phyloP scores from a whole-genome alignment of 78 protist genomes.

The Cyanophora paradoxa region DNA sequence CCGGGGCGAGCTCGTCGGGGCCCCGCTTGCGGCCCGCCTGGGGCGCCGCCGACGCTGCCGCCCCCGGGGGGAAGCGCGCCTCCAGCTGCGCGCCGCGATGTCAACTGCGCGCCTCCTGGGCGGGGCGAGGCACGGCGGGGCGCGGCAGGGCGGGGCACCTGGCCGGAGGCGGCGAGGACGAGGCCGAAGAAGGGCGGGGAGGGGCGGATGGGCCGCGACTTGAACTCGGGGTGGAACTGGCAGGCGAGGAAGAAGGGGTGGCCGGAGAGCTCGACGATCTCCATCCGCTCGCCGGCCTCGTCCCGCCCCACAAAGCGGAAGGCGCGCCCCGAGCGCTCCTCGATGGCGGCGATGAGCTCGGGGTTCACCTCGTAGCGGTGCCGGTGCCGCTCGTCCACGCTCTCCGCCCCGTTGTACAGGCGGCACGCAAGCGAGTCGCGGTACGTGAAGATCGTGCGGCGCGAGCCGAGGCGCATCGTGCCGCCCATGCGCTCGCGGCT shows the following conservation, averaged over 20 bases:
- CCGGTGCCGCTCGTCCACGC: constrained; percentile 91
- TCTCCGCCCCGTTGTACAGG: constrained; percentile 51
- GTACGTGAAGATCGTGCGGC: constrained; percentile 7
- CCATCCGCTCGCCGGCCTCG: constrained; percentile 55
- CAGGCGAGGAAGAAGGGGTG: constrained; percentile 78
- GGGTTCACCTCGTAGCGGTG: constrained; percentile 88
- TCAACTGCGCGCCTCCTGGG: no score
- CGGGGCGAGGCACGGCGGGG: no score
- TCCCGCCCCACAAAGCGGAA: constrained; percentile 66
- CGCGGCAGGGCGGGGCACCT: no score
- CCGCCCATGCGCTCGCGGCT: constrained; percentile 86
- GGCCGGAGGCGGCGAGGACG: constrained; percentile 62
- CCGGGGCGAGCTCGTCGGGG: no score
- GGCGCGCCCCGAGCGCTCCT: constrained; percentile 58
- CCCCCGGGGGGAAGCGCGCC: no score
- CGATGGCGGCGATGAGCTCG: constrained; percentile 54
- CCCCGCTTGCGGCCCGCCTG: no score
- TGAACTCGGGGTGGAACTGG: constrained; percentile 97
- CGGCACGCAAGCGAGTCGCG: neutral
- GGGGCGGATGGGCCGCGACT: constrained; percentile 75
- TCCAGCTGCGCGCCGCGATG: no score
- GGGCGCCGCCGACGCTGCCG: no score
- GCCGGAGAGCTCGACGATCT: constrained; percentile 50
- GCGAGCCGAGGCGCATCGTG: constrained; percentile 72
- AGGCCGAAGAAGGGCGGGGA: constrained; percentile 87